Evolutionary conservation across 1,284 basidiomycete genomes (phyloP), one percentile per base, ranked within the genome.

Genomic region (Salmacisia buchloeana): DNA sequence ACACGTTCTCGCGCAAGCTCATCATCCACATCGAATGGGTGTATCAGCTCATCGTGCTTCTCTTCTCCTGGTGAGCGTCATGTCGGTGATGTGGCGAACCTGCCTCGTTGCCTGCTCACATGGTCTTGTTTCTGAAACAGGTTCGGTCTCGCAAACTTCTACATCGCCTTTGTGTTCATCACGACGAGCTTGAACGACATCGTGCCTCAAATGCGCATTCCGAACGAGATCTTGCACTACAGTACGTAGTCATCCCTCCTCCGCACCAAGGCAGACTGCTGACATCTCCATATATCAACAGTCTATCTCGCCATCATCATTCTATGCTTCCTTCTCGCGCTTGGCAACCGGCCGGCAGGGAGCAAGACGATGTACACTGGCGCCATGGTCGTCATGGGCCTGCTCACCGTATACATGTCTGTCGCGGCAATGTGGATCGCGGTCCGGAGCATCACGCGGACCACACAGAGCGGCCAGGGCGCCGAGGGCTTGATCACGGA

Each of bases 271-370:
- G 15, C 25, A 27, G 4, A 34, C 31, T 35, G 1, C 46, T 52
- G 46, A 52, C 46, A 52, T 13, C 25, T 33, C 1, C 46, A 6
- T 12, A 23, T 29, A 23, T 27, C n/a, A 12, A 15, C 49, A 54
- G 49, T 54, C 13, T 41, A 38, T 29, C 27, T 49, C n/a, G 75
- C 74, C 10, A 71, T 79, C 35, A 69, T 79, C 69, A 69, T 78
- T 38, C 77, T 77, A 41, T 75, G 74, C 65, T 78, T 76, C 65
- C 62, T 78, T 58, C 69, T 79, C 7, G 72, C 76, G 1, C 75
- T 79, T 74, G 78, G 78, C 33, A 79, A 79, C 45, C 62, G 78
- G 25, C 78, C 78, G 1, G 75, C 74, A 1, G 77, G 77, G 2
- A 70, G 68, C 62, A 74, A 72, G 62, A 60, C 60, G 23, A 74